Base-by-base conservation (phyloP, 768 basidiomycete species). In the Porpolomopsis calyptriformis region DNA sequence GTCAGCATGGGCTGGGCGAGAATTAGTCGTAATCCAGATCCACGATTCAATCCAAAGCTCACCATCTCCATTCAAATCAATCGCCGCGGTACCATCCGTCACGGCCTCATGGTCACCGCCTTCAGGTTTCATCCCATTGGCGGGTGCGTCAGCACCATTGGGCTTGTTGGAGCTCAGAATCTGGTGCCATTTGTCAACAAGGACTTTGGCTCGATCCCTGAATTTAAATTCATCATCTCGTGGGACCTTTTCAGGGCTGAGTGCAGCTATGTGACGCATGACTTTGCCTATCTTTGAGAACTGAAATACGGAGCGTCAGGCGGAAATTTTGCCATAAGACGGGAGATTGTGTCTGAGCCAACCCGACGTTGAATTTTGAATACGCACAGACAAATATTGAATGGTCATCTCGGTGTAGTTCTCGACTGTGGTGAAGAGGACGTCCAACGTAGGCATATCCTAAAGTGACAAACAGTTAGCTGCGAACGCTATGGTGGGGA, bases 261-360 rank as follows among this genome's bases (percentile, higher is more conserved):
- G 70, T 5, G 72, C 69, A 22, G 80, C 69, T 55, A 92, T 85
- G 63, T 88, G 85, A 55, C 86, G 85, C 85, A 92, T 87, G 26
- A 92, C 87, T 68, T 84, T 83, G 62, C 77, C 80, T 52, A 86
- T 83, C 63, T 87, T 86, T 41, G 86, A 88, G 64, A 78, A 80
- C 80, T 86, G 58, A 46, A 53, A 49, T 53, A 45, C 6, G 22
- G 4, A 35, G 46, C 5, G 10, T 14, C 19, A 42, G 18, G 25
- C 40, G 54, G 45, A 16, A 44, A 33, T 48, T 23, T 18, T 39
- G 47, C 25, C 26, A 38, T 41, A 31, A 41, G 25, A 19, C 23
- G 29, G 25, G 19, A 40, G 16, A 7, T n/a, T 38, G n/a, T 47
- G 23, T 29, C 19, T n/a, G n/a, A n/a, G n/a, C n/a, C n/a, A n/a